Evolutionary conservation across 2,329 filamentous ascomycete species (phyloP).

Genomic region (Arthroderma uncinatum): DNA sequence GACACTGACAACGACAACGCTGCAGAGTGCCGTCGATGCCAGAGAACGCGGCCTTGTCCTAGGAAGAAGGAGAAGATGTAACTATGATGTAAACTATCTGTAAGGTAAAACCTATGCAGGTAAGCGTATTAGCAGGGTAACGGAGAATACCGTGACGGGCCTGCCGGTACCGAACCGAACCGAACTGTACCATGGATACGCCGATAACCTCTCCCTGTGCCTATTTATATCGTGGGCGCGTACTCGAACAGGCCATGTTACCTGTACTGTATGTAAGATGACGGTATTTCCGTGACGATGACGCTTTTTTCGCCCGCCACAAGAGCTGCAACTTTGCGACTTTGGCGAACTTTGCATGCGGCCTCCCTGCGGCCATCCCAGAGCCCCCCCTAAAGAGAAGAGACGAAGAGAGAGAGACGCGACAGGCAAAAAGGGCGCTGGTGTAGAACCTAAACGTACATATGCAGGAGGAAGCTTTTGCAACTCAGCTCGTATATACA

Average conservation of each 20-base stretch:
- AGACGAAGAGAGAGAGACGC: neutral
- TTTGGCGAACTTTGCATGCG: neutral
- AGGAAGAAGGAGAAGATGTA: too few species aligned
- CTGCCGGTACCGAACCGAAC: neutral
- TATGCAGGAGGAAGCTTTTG: constrained; percentile 6
- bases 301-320: neutral
- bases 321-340: neutral
- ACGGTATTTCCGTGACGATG: neutral
- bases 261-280: neutral
- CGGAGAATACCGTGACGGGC: constrained; percentile 1
- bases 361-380: too few species aligned
- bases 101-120: neutral
- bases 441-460: constrained; percentile 4
- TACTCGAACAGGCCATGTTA: neutral
- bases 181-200: neutral
- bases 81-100: too few species aligned
- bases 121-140: neutral
- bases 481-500: constrained; percentile 4
- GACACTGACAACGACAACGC: too few species aligned
- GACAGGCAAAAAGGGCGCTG: neutral
- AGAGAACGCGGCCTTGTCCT: too few species aligned
- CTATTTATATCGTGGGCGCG: too few species aligned
- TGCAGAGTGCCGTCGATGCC: too few species aligned
- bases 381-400: neutral
- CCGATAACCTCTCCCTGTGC: too few species aligned